These are phyloP conservation scores for Leccinellum albellum DNA, from an alignment of 768 basidiomycete genomes.

Conservation along the genomic window DNA sequence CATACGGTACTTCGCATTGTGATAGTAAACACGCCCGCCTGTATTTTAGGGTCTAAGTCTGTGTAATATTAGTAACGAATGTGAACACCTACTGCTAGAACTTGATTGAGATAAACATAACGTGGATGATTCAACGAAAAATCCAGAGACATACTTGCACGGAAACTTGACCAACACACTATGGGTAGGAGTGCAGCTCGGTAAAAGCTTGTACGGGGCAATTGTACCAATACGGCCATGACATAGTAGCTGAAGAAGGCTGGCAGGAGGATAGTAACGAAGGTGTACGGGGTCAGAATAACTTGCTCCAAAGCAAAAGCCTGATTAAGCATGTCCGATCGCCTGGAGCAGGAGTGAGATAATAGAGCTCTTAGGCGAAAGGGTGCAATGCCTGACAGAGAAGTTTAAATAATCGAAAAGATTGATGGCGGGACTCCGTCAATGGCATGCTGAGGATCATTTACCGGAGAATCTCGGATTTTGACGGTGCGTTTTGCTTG, in stretches of 20 bases:
- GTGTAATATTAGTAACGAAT: too few species aligned
- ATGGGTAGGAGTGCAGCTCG: slow-evolving; percentile 49
- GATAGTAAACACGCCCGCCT: slow-evolving; percentile 25
- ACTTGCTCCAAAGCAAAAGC: slow-evolving; percentile 13
- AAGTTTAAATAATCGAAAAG: too few species aligned
- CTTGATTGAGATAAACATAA: slow-evolving; percentile 21
- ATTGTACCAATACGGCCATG: slow-evolving; percentile 50
- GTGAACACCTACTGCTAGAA: slow-evolving; percentile 13
- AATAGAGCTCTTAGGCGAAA: neutral
- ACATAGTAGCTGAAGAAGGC: slow-evolving; percentile 44
- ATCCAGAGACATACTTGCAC: slow-evolving; percentile 31
- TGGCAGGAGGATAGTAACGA: slow-evolving; percentile 37
- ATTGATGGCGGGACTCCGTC: too few species aligned
- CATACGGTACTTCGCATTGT: slow-evolving; percentile 26
- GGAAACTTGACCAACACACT: slow-evolving; percentile 42
- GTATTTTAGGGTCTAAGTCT: neutral
- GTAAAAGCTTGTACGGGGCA: slow-evolving; percentile 40
- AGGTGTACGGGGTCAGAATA: slow-evolving; percentile 26
- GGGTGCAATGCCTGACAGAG: neutral
- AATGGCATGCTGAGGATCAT: too few species aligned
- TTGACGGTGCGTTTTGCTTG: too few species aligned
- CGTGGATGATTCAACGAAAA: slow-evolving; percentile 16
- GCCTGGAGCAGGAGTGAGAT: slow-evolving; percentile 6
- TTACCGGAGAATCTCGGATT: too few species aligned
- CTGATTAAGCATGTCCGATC: slow-evolving; percentile 4